Conservation (phyloP, 164 flowering plant genomes). For the Vitis labrusca region DNA sequence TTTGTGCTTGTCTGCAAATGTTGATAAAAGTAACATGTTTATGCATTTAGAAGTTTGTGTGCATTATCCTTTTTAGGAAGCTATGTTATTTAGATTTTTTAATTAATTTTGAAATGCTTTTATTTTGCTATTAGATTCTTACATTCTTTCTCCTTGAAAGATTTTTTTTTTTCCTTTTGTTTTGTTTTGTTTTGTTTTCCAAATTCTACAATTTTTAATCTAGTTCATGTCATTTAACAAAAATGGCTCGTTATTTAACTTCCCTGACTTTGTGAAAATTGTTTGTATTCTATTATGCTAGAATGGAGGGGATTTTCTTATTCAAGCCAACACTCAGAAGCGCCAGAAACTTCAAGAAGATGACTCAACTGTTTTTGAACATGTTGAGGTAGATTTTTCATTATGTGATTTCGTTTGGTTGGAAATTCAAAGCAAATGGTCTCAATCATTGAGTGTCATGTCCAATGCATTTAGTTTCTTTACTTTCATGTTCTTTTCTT, state of each 20-base stretch:
- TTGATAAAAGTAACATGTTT: too few species aligned
- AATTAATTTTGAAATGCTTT: too few species aligned
- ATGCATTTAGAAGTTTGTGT: too few species aligned
- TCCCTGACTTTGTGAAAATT: background rate
- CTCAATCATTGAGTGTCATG: background rate
- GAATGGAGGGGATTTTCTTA: conserved; percentile 82
- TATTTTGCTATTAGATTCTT: too few species aligned
- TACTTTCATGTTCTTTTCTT: conserved; percentile 3
- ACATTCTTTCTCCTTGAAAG: too few species aligned
- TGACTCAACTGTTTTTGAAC: conserved; percentile 41
- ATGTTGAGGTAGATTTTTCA: conserved; percentile 50
- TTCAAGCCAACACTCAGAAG: conserved; percentile 85
- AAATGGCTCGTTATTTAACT: background rate
- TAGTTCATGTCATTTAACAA: background rate
- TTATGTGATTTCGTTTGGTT: background rate
- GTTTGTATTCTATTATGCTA: conserved; percentile 21
- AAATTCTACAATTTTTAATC: background rate
- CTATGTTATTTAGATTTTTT: too few species aligned
- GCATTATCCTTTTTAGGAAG: too few species aligned
- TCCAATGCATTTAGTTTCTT: background rate
- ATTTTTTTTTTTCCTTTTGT: background rate
- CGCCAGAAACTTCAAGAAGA: conserved; percentile 67
- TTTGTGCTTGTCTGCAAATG: too few species aligned
- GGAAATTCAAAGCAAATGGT: conserved; percentile 1
- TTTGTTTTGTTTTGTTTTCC: background rate